These are phyloP conservation scores for Chaetomium cochliodes DNA, from an alignment of 495 filamentous ascomycete genomes.

Conservation along the genomic window DNA sequence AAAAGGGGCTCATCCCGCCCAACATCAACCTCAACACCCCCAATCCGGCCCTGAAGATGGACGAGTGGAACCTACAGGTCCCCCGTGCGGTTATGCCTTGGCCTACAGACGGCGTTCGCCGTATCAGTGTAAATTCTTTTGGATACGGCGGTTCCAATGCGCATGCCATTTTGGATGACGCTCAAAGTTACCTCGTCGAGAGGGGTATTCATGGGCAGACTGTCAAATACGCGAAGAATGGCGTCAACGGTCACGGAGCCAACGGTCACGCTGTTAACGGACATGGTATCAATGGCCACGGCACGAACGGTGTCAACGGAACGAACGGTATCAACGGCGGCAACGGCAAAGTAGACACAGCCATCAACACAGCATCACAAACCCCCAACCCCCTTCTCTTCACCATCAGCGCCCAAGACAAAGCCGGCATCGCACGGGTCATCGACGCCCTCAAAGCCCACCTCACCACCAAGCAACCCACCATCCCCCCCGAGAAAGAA, in stretches of 20 bases:
- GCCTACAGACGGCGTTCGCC: conserved; percentile 25
- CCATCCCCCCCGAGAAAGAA: not conserved
- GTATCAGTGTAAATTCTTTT: not conserved
- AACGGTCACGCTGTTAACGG: not conserved
- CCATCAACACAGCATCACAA: not conserved
- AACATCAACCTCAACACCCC: conserved; percentile 47
- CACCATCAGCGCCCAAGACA: conserved; percentile 2
- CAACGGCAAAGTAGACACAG: not conserved
- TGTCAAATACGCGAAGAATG: not conserved
- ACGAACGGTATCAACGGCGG: not conserved
- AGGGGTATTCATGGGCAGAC: not conserved
- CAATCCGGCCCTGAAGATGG: conserved; percentile 45
- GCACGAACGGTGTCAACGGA: not conserved
- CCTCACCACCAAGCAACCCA: not conserved
- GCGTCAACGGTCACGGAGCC: not conserved
- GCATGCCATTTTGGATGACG: not conserved
- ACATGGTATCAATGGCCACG: not conserved
- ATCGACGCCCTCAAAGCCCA: not conserved
- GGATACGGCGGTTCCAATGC: conserved; percentile 3
- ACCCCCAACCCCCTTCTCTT: not conserved
- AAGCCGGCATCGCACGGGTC: not conserved
- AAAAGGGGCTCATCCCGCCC: conserved; percentile 47
- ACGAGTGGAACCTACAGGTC: conserved; percentile 35
- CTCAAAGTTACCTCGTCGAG: not conserved
- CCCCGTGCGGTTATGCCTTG: conserved; percentile 31